Conservation (phyloP, 2,329 filamentous ascomycete species). For the Talaromyces funiculosus region DNA sequence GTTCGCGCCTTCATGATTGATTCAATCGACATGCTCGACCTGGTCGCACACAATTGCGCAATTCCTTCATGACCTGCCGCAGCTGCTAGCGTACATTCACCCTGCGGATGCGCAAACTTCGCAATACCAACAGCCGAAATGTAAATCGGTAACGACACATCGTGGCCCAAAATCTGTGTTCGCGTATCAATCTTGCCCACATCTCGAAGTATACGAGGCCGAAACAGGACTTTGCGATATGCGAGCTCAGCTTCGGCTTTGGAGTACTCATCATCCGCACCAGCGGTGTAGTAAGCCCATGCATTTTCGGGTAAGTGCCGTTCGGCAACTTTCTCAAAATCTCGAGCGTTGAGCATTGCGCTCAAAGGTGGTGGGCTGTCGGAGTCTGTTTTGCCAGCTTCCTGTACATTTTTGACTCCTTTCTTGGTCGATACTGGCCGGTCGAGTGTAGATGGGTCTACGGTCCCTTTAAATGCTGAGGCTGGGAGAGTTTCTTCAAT, state of each 20-base stretch:
- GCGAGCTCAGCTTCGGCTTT: constrained; percentile 38
- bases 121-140: constrained; percentile 41
- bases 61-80: constrained; percentile 35
- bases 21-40: constrained; percentile 38
- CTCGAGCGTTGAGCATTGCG: constrained; percentile 32
- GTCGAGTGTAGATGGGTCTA: constrained; percentile 19
- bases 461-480: constrained; percentile 20
- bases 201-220: constrained; percentile 43
- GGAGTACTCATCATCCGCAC: constrained; percentile 48
- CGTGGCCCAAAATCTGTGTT: constrained; percentile 28
- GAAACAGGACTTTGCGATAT: constrained; percentile 43
- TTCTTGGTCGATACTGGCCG: background rate
- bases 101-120: constrained; percentile 40
- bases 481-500: constrained; percentile 25
- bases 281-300: constrained; percentile 45
- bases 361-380: constrained; percentile 23
- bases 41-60: constrained; percentile 34
- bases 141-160: constrained; percentile 35
- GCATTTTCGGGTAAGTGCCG: constrained; percentile 24
- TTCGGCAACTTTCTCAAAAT: constrained; percentile 35
- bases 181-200: constrained; percentile 34
- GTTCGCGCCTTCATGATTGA: constrained; percentile 29
- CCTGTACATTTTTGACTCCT: background rate
- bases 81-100: constrained; percentile 38
- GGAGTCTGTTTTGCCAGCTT: background rate